phyloP scores from a whole-genome alignment of 352 stramenopile species.

The Lagenidium giganteum region DNA sequence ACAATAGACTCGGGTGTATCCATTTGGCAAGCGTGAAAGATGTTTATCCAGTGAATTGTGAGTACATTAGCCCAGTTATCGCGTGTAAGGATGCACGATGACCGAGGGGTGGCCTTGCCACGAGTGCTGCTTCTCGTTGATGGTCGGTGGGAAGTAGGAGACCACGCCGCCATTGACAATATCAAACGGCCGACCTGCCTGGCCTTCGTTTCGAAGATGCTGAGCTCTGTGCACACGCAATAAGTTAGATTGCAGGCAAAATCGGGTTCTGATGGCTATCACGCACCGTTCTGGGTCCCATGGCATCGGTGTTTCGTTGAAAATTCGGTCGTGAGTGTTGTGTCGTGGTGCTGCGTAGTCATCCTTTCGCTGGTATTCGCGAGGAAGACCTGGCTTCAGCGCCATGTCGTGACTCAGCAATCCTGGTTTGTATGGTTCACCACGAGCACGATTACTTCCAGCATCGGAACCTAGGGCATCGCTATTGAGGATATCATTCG shows the following conservation, averaged over 20 bases:
- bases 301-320: slow-evolving; percentile 57
- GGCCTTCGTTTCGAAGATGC: slow-evolving; percentile 69
- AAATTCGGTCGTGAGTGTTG: slow-evolving; percentile 54
- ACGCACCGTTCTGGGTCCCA: slow-evolving; percentile 47
- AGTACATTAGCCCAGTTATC: slow-evolving; percentile 16
- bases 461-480: slow-evolving; percentile 10
- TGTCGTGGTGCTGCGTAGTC: slow-evolving; percentile 33
- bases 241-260: not conserved
- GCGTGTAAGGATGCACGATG: slow-evolving; percentile 55
- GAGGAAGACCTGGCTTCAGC: slow-evolving; percentile 20
- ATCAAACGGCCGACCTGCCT: slow-evolving; percentile 49
- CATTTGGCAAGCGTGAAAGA: not conserved
- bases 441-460: slow-evolving; percentile 3
- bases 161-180: slow-evolving; percentile 63
- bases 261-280: not conserved
- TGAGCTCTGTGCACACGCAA: slow-evolving; percentile 33
- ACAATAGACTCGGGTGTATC: no score
- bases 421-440: slow-evolving; percentile 38
- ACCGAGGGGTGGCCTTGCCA: slow-evolving; percentile 65
- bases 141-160: slow-evolving; percentile 50
- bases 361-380: slow-evolving; percentile 57
- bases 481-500: slow-evolving; percentile 38
- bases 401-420: slow-evolving; percentile 39
- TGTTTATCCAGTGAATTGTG: slow-evolving; percentile 1
- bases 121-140: slow-evolving; percentile 57